Evolutionary conservation across 805 yeast genomes (phyloP).

Genomic region (Tetrapisispora pingtungensis): DNA sequence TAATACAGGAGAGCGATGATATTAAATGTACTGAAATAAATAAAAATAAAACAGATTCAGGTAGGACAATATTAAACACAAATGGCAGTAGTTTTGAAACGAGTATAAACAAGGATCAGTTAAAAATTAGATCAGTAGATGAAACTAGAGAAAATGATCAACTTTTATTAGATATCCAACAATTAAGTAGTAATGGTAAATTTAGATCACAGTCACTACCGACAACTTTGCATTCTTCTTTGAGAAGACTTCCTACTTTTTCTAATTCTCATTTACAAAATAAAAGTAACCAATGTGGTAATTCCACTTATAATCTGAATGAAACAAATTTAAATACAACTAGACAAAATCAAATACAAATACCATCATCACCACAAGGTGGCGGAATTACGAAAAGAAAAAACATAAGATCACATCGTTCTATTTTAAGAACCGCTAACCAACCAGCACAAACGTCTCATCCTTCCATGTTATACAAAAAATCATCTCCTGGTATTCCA

Average conservation of each 20-base stretch:
- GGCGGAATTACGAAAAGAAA: constrained; percentile 5
- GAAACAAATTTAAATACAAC: not conserved
- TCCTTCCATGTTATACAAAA: not conserved
- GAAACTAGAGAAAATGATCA: not conserved
- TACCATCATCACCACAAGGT: not conserved
- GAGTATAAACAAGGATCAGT: not conserved
- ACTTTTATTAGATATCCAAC: not conserved
- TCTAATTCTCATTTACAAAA: not conserved
- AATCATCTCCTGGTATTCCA: constrained; percentile 6
- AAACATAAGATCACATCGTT: constrained; percentile 4
- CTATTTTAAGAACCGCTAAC: constrained; percentile 1
- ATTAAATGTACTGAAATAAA: not conserved
- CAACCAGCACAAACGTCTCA: not conserved
- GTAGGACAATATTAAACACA: constrained; percentile 4
- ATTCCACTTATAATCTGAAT: not conserved
- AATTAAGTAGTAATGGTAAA: constrained; percentile 1
- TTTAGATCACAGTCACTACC: constrained; percentile 29
- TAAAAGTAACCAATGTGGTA: not conserved
- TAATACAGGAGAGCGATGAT: not conserved
- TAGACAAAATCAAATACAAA: not conserved
- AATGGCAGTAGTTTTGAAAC: not conserved
- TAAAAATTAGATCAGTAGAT: not conserved
- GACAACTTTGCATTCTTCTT: constrained; percentile 26
- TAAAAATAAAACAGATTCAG: not conserved
- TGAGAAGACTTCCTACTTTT: constrained; percentile 12